Evolutionary conservation across 768 basidiomycete genomes (phyloP).

Genomic region (Hygrophorus russula): DNA sequence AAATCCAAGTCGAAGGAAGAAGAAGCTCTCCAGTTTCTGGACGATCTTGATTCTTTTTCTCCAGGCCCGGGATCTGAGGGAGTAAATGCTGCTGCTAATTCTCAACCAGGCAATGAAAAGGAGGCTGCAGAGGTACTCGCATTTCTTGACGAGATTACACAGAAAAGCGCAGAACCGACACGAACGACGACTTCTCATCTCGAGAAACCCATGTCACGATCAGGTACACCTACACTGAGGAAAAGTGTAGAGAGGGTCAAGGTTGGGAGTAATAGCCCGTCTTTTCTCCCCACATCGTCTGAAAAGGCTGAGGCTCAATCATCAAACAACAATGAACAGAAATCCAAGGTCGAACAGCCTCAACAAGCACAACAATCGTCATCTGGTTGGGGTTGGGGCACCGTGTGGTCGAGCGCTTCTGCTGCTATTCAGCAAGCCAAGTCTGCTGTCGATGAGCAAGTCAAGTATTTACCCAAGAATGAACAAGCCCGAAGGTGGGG

Average conservation of each 20-base stretch:
- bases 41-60: conserved; percentile 82
- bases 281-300: conserved; percentile 29
- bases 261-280: conserved; percentile 37
- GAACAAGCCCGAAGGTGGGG: conserved; percentile 86
- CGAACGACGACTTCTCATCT: conserved; percentile 40
- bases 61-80: conserved; percentile 18
- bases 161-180: conserved; percentile 76
- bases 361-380: conserved; percentile 10
- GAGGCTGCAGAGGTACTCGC: conserved; percentile 77
- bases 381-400: conserved; percentile 73
- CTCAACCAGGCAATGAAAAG: conserved; percentile 31
- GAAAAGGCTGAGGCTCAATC: conserved; percentile 19
- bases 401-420: conserved; percentile 82
- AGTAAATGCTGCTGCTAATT: conserved; percentile 10
- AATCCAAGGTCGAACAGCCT: background rate
- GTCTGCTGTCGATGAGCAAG: conserved; percentile 86
- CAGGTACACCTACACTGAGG: conserved; percentile 66
- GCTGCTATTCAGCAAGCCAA: conserved; percentile 81
- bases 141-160: conserved; percentile 90
- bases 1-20: conserved; percentile 69
- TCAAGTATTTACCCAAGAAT: conserved; percentile 76
- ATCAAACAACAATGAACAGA: background rate
- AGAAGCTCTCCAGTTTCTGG: conserved; percentile 88
- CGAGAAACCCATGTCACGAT: conserved; percentile 46
- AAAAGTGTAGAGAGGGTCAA: conserved; percentile 41